Evolutionary conservation across 2,329 filamentous ascomycete species (phyloP), one percentile per base, ranked within the genome.

Genomic region (Stenocarpella maydis): DNA sequence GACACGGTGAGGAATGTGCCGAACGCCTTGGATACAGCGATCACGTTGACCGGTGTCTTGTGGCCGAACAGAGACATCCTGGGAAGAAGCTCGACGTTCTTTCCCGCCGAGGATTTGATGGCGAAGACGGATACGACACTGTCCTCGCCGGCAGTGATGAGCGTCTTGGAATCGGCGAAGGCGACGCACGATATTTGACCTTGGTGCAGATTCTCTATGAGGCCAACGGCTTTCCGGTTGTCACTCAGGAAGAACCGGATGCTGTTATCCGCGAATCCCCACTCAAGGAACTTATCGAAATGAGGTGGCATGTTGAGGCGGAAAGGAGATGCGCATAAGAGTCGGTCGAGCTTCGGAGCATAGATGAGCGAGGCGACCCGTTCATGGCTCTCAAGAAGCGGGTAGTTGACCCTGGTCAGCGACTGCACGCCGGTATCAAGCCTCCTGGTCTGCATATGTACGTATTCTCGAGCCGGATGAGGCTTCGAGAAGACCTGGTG

Each of bases 181-280:
- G 91, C 85, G 0, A 93, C 91, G 67, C 90, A 90, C 0, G 94
- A 95, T 34, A 99, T 87, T 77, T 97, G 94, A 5, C 95, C 94
- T 69, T 95, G 91, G 77, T 99, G 96, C 2, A 98, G 85, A 76
- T 98, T 97, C 79, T 99, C 96, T 76, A 95, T 97, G 21, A 98
- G 86, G 0, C 95, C 95, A 43, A 97, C 89, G 83, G 74, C 43
- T 82, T 93, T 95, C 76, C 93, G 91, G 69, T 89, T 93, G 73
- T 97, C 94, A 58, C 91, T 90, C 67, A 92, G 89, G 81, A 93
- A 97, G 83, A 99, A 98, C 4, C 96, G 91, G 34, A 99, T 88
- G 74, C 93, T 97, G 74, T 93, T 93, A 79, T 99, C 96, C 0
- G 93, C 92, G 75, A 97, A 98, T 1, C 95, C 95, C 95, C 95